Evolutionary conservation across 164 flowering plant species (phyloP).

Genomic region (Dillenia suffruticosa): DNA sequence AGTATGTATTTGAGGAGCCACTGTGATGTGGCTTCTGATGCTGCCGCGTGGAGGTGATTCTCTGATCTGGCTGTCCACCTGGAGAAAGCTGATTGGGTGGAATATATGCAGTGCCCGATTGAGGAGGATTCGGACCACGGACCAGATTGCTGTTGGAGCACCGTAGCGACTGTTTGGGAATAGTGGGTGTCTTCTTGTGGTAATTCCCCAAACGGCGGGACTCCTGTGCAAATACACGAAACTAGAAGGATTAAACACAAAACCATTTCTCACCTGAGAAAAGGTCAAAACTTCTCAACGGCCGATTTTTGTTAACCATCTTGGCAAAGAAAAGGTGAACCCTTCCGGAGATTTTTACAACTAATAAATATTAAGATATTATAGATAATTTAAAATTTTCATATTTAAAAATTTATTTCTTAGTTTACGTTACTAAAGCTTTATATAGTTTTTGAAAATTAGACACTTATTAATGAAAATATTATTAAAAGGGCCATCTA

Average conservation of each 20-base stretch:
- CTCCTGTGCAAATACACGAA: conserved; percentile 14
- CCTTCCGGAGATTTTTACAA: too few relatives aligned
- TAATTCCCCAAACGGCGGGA: conserved; percentile 28
- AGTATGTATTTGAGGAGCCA: conserved; percentile 73
- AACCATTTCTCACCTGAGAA: neutral
- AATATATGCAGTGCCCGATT: conserved; percentile 16
- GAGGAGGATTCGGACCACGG: conserved; percentile 38
- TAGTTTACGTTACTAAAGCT: too few relatives aligned
- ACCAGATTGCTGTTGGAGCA: conserved; percentile 49
- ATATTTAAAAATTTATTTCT: too few relatives aligned
- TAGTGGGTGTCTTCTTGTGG: conserved; percentile 70
- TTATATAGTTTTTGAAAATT: too few relatives aligned
- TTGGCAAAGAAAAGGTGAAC: too few relatives aligned
- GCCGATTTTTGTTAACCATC: neutral
- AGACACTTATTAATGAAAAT: too few relatives aligned
- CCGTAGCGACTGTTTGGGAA: conserved; percentile 69
- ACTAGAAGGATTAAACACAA: neutral
- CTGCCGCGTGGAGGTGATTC: conserved; percentile 17
- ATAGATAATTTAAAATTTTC: too few relatives aligned
- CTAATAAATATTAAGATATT: too few relatives aligned
- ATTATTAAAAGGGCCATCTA: too few relatives aligned
- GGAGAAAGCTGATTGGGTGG: conserved; percentile 53
- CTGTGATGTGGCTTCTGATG: conserved; percentile 47
- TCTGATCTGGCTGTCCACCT: conserved; percentile 43
- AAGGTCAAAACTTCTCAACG: neutral